Percentiles rank a stretch among this genome's conserved stretches.
Conservation (phyloP, 345 rosid species). For the Populus alba region DNA sequence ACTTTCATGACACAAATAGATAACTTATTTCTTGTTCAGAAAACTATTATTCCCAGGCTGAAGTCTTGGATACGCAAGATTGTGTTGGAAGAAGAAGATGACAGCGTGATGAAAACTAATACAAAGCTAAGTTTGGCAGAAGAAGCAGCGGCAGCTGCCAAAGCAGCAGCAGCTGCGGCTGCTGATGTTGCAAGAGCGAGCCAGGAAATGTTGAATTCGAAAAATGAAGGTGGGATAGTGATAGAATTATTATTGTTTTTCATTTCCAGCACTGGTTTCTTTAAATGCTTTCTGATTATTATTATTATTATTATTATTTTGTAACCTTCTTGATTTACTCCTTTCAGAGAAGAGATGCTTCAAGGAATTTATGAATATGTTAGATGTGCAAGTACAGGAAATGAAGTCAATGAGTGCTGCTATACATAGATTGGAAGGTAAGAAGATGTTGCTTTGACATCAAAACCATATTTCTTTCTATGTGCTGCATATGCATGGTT, state of each 20-base stretch:
- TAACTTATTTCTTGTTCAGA: conserved; percentile 52
- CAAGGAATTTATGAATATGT: conserved; percentile 53
- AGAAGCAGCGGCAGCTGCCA: conserved; percentile 92
- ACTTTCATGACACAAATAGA: conserved; percentile 3
- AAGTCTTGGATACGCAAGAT: conserved; percentile 87
- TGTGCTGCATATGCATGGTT: conserved; percentile 4
- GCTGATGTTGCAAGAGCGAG: conserved; percentile 85
- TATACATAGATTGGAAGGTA: conserved; percentile 73
- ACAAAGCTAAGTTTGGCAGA: conserved; percentile 74
- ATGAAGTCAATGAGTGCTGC: conserved; percentile 73
- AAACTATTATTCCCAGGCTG: conserved; percentile 65
- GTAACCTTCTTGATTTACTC: conserved; percentile 16
- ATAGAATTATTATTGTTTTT: not conserved
- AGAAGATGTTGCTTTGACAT: conserved; percentile 13
- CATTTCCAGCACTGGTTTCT: not conserved
- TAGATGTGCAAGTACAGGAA: conserved; percentile 77
- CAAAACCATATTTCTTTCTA: not conserved
- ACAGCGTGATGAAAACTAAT: conserved; percentile 35
- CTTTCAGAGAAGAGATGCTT: conserved; percentile 65
- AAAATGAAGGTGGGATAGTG: conserved; percentile 52
- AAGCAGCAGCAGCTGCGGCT: conserved; percentile 87
- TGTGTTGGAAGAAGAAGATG: conserved; percentile 72
- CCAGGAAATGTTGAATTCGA: conserved; percentile 74
- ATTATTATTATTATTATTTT: conserved; percentile 5
- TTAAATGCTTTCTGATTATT: conserved; percentile 1